Evolutionary conservation across 164 flowering plant genomes (phyloP), one percentile per base, ranked within the genome.

Genomic region (Santalum album): DNA sequence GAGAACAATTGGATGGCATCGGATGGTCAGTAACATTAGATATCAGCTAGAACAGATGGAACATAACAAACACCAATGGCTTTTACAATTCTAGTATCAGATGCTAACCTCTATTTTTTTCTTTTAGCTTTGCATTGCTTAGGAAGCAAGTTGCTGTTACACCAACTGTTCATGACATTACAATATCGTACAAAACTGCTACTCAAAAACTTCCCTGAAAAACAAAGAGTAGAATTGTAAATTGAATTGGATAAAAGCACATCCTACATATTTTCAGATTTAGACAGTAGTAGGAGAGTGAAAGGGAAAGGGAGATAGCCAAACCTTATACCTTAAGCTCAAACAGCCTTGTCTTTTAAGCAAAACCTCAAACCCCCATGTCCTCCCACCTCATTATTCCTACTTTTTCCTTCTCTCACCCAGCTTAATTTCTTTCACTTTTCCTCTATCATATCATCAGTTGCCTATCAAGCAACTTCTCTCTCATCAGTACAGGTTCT

Each of bases 241-340:
- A 20, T n/a, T 5, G 25, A 10, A 45, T 18, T 17, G 21, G 21
- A 42, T 1, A 25, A 7, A 45, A 20, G 21, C 21, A 3, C 5
- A 22, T 21, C 12, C 21, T 45, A 3, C 42, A 38, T 20, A 10
- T 10, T 1, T 45, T 45, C 12, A 17, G 0, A 17, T 20, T 1
- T 6, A 45, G 7, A 20, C 25, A 42, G n/a, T n/a, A 42, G 34
- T 29, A 42, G 2, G 45, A 45, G 25, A 45, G 49, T 14, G 14
- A 45, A 22, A 45, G 49, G 7, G 25, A 20, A 45, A 22, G 29
- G 35, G 54, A 55, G 40, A 43, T 23, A 29, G 34, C 22, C 44
- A 67, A 75, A 60, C 27, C 92, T 82, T 84, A 69, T 65, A 70
- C 57, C 61, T 62, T 70, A 82, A 82, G 86, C 66, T 78, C 73